Conservation (phyloP, 352 stramenopile genomes). For the Discostella stelligera region DNA sequence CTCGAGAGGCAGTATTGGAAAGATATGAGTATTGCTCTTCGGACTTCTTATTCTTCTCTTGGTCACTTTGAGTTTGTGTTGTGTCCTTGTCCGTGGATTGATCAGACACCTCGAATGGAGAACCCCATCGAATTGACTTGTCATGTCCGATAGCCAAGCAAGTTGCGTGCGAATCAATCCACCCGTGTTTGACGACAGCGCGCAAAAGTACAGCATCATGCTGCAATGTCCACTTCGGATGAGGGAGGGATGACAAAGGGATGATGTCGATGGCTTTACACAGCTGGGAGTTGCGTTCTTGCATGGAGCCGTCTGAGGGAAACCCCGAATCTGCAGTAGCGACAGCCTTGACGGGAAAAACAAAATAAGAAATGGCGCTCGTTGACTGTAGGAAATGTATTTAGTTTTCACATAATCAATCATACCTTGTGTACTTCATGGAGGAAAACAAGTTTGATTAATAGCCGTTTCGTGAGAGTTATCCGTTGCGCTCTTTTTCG, state of each 20-base stretch:
- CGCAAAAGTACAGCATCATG: constrained; percentile 78
- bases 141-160: constrained; percentile 64
- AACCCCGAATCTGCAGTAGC: constrained; percentile 33
- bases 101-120: constrained; percentile 55
- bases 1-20: constrained; percentile 31
- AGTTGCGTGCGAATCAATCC: constrained; percentile 61
- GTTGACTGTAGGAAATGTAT: no score
- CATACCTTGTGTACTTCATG: constrained; percentile 33
- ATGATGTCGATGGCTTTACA: constrained; percentile 55
- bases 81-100: constrained; percentile 16
- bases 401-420: neutral
- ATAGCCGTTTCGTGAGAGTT: constrained; percentile 44
- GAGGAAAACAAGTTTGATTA: constrained; percentile 28
- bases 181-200: constrained; percentile 77
- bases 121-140: constrained; percentile 68
- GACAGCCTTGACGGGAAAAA: constrained; percentile 23
- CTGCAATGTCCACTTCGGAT: constrained; percentile 69
- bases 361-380: constrained; percentile 12
- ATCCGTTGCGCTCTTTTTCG: constrained; percentile 54
- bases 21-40: constrained; percentile 25
- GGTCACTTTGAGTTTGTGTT: constrained; percentile 18
- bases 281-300: constrained; percentile 40
- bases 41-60: constrained; percentile 24
- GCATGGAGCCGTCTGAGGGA: constrained; percentile 23
- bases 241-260: constrained; percentile 47